Evolutionary conservation across 805 yeast species (phyloP).

Genomic region (Nakazawaea ambrosiae): DNA sequence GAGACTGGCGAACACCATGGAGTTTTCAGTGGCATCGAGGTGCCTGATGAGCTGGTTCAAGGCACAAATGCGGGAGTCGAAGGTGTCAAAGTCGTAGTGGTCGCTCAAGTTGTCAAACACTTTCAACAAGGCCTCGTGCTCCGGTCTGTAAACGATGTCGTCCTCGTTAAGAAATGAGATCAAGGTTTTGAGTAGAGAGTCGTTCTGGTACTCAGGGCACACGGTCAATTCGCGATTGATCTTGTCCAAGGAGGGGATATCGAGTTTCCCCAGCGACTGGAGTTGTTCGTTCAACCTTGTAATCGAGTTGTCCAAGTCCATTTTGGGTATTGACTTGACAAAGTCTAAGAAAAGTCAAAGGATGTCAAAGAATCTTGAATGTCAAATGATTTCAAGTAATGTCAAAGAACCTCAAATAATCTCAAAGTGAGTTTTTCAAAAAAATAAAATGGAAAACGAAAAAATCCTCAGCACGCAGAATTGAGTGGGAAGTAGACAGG

Average conservation of each 20-base stretch:
- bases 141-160: no score
- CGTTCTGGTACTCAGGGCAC: background rate
- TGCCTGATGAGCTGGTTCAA: background rate
- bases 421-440: no score
- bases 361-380: no score
- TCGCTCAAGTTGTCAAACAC: background rate
- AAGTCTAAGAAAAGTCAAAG: no score
- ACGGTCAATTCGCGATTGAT: background rate
- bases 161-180: no score
- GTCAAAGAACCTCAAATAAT: no score
- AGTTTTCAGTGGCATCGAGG: background rate
- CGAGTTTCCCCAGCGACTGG: background rate
- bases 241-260: background rate
- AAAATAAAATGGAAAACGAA: no score
- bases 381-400: no score
- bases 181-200: background rate
- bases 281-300: background rate
- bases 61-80: constrained; percentile 1
- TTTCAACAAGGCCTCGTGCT: constrained; percentile 1
- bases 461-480: no score
- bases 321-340: no score
- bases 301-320: background rate
- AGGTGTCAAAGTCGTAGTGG: constrained; percentile 3
- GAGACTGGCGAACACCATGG: constrained; percentile 1
- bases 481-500: no score